Percentiles rank a stretch among this genome's conserved stretches.
phyloP scores from a whole-genome alignment of 2,329 filamentous ascomycete genomes.

The Blumeria hordei region DNA sequence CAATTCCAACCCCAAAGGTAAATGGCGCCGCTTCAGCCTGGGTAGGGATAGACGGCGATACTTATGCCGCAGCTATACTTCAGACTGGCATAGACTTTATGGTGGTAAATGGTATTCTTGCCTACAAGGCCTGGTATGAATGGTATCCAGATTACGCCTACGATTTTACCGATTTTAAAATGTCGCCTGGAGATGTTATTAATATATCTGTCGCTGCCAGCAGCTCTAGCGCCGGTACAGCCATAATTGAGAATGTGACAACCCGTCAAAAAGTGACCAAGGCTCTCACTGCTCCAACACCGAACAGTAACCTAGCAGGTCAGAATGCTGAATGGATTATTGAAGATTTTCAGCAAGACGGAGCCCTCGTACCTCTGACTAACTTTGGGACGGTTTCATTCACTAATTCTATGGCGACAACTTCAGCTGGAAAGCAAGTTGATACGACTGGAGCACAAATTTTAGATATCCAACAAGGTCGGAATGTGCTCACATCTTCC shows the following conservation, averaged over 20 bases:
- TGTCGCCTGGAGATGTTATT: slow-evolving; percentile 22
- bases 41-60: slow-evolving; percentile 40
- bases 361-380: slow-evolving; percentile 19
- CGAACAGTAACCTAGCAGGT: slow-evolving; percentile 16
- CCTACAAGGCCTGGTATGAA: slow-evolving; percentile 32
- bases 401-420: neutral
- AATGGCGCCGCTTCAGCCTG: slow-evolving; percentile 20
- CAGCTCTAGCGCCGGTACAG: slow-evolving; percentile 18
- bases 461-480: neutral
- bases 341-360: slow-evolving; percentile 22
- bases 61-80: slow-evolving; percentile 26
- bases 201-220: slow-evolving; percentile 17
- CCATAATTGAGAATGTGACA: slow-evolving; percentile 21
- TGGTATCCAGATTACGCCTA: slow-evolving; percentile 32
- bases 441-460: neutral
- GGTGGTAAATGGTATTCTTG: slow-evolving; percentile 15
- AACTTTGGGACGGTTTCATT: slow-evolving; percentile 18
- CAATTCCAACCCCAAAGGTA: slow-evolving; percentile 1
- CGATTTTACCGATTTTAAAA: slow-evolving; percentile 20
- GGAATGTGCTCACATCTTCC: neutral
- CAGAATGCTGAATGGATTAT: slow-evolving; percentile 27
- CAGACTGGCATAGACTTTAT: slow-evolving; percentile 32
- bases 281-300: slow-evolving; percentile 16
- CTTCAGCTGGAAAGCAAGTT: neutral
- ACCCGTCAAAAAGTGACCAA: slow-evolving; percentile 21